Evolutionary conservation across 73 alveolate genomes (phyloP).

Genomic region (Tetrahymena thermophila): DNA sequence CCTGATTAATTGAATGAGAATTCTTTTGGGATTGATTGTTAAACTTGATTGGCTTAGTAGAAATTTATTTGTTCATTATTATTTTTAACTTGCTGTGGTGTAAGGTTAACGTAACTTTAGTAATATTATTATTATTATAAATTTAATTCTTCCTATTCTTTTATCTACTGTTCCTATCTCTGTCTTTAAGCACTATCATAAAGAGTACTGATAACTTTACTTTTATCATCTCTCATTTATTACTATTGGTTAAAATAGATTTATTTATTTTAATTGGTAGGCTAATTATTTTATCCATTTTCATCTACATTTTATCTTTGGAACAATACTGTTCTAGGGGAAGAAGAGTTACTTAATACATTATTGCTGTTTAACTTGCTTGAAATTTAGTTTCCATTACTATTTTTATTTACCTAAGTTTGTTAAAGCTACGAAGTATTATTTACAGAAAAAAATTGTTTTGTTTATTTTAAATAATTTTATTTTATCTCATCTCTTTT

Average conservation of each 20-base stretch:
- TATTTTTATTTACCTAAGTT: neutral
- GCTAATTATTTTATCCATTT: neutral
- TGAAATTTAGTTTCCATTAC: neutral
- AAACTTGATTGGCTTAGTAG: neutral
- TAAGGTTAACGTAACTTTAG: neutral
- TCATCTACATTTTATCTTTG: neutral
- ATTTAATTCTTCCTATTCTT: neutral
- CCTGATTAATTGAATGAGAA: neutral
- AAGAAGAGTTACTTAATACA: neutral
- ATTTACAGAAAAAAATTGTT: neutral
- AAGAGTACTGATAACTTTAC: neutral
- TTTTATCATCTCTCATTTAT: neutral
- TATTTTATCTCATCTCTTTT: neutral
- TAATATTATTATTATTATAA: neutral
- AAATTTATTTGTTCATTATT: neutral
- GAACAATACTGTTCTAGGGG: neutral
- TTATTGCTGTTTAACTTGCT: neutral
- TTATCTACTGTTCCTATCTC: neutral
- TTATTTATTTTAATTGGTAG: neutral
- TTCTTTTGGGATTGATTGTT: neutral
- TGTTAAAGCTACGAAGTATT: neutral
- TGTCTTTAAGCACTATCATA: neutral
- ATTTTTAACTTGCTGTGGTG: neutral
- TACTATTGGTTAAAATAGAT: neutral
- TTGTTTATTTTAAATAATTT: neutral